A percentile compares a stretch with the other conserved stretches of the same genome.
Evolutionary conservation across 1,284 basidiomycete genomes (phyloP).

Genomic region (Leccinum subrobustum): DNA sequence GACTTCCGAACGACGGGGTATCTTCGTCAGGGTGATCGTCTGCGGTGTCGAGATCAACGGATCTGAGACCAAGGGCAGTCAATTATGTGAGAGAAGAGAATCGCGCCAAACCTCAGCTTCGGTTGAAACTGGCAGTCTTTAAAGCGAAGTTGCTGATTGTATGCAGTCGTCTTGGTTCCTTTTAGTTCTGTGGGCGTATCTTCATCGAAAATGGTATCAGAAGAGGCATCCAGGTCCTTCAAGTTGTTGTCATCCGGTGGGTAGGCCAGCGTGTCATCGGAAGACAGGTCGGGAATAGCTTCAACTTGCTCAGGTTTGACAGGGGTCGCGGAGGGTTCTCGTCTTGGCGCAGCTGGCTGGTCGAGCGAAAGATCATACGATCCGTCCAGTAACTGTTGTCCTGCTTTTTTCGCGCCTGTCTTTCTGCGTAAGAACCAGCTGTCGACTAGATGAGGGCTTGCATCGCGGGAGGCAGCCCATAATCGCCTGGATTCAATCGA

Average conservation of each 20-base stretch:
- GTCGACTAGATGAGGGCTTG: conserved; percentile 20
- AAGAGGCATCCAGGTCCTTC: conserved; percentile 22
- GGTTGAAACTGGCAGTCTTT: background rate
- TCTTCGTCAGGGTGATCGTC: background rate
- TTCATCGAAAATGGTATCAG: conserved; percentile 27
- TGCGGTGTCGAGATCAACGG: background rate
- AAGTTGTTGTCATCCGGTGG: conserved; percentile 1
- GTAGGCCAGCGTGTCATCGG: conserved; percentile 29
- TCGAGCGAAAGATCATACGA: conserved; percentile 26
- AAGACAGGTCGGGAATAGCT: conserved; percentile 8
- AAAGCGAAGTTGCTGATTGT: conserved; percentile 7
- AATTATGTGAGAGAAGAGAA: conserved; percentile 8
- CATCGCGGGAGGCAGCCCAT: conserved; percentile 29
- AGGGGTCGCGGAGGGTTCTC: conserved; percentile 12
- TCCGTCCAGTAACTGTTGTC: conserved; percentile 19
- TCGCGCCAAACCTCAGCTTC: conserved; percentile 19
- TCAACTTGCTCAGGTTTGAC: conserved; percentile 7
- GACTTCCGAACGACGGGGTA: background rate
- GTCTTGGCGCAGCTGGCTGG: conserved; percentile 3
- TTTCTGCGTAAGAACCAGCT: conserved; percentile 30
- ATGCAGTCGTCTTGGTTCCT: conserved; percentile 13
- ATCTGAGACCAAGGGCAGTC: conserved; percentile 18
- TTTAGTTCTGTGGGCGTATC: background rate
- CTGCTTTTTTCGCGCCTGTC: conserved; percentile 26
- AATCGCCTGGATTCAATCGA: conserved; percentile 27